Conservation (phyloP, 352 stramenopile genomes). For the Globisporangium cystogenes region DNA sequence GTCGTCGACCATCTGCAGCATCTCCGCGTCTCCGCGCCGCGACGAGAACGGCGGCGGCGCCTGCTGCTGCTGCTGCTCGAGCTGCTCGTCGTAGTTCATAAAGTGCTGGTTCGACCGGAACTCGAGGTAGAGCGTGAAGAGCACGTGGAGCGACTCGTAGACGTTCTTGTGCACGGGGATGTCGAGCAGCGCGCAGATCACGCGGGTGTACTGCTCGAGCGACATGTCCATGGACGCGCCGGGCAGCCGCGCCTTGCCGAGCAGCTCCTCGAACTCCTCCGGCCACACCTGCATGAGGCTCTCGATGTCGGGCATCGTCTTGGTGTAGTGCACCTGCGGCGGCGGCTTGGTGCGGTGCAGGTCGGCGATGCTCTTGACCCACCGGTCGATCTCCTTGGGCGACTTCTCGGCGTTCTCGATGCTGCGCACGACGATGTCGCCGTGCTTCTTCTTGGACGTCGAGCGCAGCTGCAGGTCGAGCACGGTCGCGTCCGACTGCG, state of each 20-base stretch:
- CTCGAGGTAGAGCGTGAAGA: conserved; percentile 93
- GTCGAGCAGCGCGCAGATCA: conserved; percentile 92
- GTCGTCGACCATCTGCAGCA: conserved; percentile 15
- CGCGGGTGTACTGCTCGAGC: conserved; percentile 90
- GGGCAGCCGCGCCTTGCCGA: conserved; percentile 67
- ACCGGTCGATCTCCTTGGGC: conserved; percentile 91
- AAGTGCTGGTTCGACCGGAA: conserved; percentile 94
- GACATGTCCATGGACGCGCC: conserved; percentile 87
- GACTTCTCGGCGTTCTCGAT: conserved; percentile 95
- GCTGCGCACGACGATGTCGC: conserved; percentile 88
- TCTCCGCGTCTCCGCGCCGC: conserved; percentile 15
- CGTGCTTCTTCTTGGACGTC: conserved; percentile 93
- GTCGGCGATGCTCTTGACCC: conserved; percentile 95
- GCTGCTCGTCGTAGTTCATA: conserved; percentile 75
- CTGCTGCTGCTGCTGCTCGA: conserved; percentile 16
- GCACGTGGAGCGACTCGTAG: conserved; percentile 92
- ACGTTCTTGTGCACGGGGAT: conserved; percentile 95
- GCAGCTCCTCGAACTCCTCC: conserved; percentile 81
- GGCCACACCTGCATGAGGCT: conserved; percentile 92
- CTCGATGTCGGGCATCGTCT: conserved; percentile 94
- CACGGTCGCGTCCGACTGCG: conserved; percentile 93
- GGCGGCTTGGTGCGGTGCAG: conserved; percentile 92
- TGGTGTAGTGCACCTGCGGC: conserved; percentile 91
- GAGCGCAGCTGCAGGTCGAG: conserved; percentile 93
- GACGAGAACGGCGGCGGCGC: conserved; percentile 30